Evolutionary conservation across 169 alveolate species (phyloP).

Genomic region (Amoebophrya sp.): DNA sequence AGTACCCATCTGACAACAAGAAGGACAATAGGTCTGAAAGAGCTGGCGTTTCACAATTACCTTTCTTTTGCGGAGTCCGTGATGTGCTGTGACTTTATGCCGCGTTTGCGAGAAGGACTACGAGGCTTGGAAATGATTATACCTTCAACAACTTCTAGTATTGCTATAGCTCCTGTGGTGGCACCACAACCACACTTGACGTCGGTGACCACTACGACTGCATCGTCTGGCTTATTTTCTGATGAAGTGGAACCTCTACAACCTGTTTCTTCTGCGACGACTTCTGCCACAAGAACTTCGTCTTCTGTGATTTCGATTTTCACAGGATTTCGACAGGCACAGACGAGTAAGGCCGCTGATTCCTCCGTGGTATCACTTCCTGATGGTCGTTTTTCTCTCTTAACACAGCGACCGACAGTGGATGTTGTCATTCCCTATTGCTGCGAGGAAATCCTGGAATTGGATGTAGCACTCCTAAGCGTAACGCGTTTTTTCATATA

Average conservation of each 20-base stretch:
- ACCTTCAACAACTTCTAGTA: no score
- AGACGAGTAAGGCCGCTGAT: background rate
- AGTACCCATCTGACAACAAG: no score
- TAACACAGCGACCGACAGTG: background rate
- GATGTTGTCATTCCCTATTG: background rate
- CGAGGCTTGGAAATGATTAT: background rate
- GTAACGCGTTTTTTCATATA: background rate
- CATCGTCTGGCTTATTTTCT: no score
- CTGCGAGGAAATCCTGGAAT: background rate
- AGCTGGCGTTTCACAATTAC: background rate
- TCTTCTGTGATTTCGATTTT: background rate
- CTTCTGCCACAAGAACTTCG: no score
- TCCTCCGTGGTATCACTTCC: background rate
- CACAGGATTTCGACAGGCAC: background rate
- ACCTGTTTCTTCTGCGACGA: no score
- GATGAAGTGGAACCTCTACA: no score
- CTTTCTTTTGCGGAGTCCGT: background rate
- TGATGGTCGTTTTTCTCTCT: background rate
- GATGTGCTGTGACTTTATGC: no score
- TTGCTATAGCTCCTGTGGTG: no score
- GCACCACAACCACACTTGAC: background rate
- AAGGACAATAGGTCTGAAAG: background rate
- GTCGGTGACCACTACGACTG: no score
- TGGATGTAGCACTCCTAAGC: background rate
- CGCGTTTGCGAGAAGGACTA: no score